Conservation (phyloP, 352 stramenopile genomes). For the Thalassiosira ordinaria region DNA sequence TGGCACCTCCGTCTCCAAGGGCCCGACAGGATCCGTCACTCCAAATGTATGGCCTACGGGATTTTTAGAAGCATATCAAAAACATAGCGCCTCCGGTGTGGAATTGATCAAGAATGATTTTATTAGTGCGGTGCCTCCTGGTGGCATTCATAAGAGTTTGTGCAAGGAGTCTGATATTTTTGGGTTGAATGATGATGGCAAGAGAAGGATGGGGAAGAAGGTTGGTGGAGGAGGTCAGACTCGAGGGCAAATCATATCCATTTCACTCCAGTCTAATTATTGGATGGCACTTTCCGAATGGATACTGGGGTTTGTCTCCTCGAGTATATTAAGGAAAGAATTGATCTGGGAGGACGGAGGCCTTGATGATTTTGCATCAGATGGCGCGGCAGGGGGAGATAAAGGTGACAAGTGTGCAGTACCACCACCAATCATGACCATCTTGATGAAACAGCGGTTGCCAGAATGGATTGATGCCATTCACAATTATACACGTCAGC, state of each 20-base stretch:
- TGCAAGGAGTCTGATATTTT: constrained; percentile 18
- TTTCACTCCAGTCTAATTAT: constrained; percentile 43
- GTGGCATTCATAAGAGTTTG: constrained; percentile 64
- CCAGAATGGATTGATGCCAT: constrained; percentile 52
- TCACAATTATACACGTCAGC: constrained; percentile 11
- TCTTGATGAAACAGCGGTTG: constrained; percentile 52
- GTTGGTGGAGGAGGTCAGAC: constrained; percentile 1
- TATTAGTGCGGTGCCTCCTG: constrained; percentile 50
- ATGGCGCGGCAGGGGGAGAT: background rate
- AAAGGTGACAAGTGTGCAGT: constrained; percentile 38
- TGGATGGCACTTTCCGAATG: constrained; percentile 56
- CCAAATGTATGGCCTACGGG: constrained; percentile 71
- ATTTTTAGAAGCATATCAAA: constrained; percentile 75
- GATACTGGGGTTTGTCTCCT: constrained; percentile 52
- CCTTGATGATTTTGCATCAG: background rate
- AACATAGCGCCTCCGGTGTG: constrained; percentile 67
- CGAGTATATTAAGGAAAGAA: constrained; percentile 48
- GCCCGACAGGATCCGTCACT: constrained; percentile 44
- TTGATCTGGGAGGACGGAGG: constrained; percentile 16
- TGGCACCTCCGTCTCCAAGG: constrained; percentile 73
- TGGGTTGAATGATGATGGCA: background rate
- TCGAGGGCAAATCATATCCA: constrained; percentile 49
- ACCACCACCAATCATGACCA: constrained; percentile 49
- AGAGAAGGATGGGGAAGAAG: constrained; percentile 9
- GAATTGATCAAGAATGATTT: constrained; percentile 71